A percentile compares a stretch with the other conserved stretches of the same genome.
phyloP scores from a whole-genome alignment of 768 basidiomycete species.

The Russula dissimulans region DNA sequence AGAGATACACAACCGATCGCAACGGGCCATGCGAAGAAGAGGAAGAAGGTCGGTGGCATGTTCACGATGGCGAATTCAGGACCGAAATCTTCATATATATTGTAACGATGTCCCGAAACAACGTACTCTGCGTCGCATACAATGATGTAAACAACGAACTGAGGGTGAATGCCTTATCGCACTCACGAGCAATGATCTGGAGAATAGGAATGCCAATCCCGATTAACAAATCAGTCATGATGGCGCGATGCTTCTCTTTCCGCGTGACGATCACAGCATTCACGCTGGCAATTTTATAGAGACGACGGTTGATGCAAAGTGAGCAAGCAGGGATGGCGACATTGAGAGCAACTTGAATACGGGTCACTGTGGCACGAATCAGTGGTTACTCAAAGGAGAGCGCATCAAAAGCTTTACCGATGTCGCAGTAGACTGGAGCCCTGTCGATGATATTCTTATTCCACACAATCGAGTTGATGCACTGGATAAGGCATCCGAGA shows the following conservation, averaged over 20 bases:
- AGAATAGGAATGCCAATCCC: conserved; percentile 22
- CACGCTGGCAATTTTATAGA: conserved; percentile 37
- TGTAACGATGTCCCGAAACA: conserved; percentile 33
- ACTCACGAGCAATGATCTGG: conserved; percentile 11
- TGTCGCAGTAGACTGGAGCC: conserved; percentile 47
- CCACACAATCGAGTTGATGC: conserved; percentile 68
- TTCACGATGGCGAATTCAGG: conserved; percentile 32
- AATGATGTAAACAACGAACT: neutral
- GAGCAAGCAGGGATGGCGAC: conserved; percentile 33
- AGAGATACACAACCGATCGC: neutral
- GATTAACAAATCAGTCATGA: conserved; percentile 26
- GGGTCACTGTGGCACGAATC: conserved; percentile 27
- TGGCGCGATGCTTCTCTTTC: conserved; percentile 24
- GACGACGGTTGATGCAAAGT: conserved; percentile 40
- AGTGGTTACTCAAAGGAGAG: neutral
- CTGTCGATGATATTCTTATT: conserved; percentile 40
- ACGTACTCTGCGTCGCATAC: neutral
- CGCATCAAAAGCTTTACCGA: conserved; percentile 31
- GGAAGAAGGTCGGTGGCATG: conserved; percentile 24
- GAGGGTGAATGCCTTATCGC: too few relatives aligned
- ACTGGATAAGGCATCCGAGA: conserved; percentile 45
- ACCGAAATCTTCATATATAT: conserved; percentile 42
- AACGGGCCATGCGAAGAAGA: conserved; percentile 26
- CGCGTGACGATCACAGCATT: conserved; percentile 27
- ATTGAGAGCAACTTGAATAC: conserved; percentile 28